Evolutionary conservation across 768 basidiomycete species (phyloP), one percentile per base, ranked within the genome.

Genomic region (Tephrocybe sp.): DNA sequence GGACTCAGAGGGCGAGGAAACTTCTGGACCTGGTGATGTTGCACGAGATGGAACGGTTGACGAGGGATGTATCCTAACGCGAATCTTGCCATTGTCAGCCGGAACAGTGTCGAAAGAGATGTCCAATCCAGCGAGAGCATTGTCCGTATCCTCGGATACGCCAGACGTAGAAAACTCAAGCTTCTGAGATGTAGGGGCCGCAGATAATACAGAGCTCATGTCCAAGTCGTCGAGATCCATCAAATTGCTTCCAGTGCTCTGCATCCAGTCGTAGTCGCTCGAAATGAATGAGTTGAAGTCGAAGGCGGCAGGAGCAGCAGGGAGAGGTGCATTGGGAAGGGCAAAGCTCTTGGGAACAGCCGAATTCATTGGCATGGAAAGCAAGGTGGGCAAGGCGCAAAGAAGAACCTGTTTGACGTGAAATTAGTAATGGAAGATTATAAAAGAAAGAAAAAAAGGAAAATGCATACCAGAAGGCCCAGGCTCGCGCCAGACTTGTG

Each of bases 61-160:
- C 6, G 80, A 72, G 39, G 83, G 79, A 59, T 88, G 84, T 56
- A 89, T 87, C 56, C 83, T 77, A 36, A 89, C 85, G 46, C 83
- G 83, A 58, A 88, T 84, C 68, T 81, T 85, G 51, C 87, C 84
- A 61, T 85, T 79, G 56, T 84, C 78, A 43, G 76, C 73, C 30
- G 83, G 72, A 36, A 73, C 75, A 40, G 85, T 70, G 57, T 90
- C 88, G 59, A 91, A 87, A 36, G 85, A 85, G 63, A 91, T 83
- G 57, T 85, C 80, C 47, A 90, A 69, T 38, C 77, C 80, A 49
- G 76, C 77, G 38, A 86, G 73, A 36, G 71, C 75, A 49, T 66
- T 71, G 33, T 75, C 65, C 35, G 74, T 72, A 38, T 72, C 75
- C 38, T 72, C 61, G 30, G 54, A 51, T 17, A 50, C 45, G 50